phyloP scores from a whole-genome alignment of 805 yeast genomes.

The Saturnispora ahearnii region DNA sequence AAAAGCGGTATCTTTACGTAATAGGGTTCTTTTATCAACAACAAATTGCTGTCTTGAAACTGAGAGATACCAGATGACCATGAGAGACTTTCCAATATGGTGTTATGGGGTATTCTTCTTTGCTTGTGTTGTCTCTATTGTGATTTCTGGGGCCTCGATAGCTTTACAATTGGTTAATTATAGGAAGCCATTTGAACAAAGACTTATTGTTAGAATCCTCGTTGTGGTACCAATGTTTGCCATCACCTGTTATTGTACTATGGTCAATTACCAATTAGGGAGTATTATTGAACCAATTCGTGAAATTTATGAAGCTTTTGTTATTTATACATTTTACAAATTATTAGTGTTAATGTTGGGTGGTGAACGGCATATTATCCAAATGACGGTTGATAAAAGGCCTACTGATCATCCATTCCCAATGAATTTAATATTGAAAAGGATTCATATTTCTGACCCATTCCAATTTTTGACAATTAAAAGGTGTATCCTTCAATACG shows the following conservation, averaged over 20 bases:
- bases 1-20: background rate
- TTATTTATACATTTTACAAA: slow-evolving; percentile 85
- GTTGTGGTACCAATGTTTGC: slow-evolving; percentile 78
- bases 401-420: slow-evolving; percentile 63
- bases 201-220: slow-evolving; percentile 74
- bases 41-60: background rate
- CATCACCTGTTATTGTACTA: slow-evolving; percentile 52
- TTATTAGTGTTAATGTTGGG: slow-evolving; percentile 77
- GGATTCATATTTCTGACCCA: slow-evolving; percentile 82
- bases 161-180: slow-evolving; percentile 57
- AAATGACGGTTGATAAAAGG: slow-evolving; percentile 46
- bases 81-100: background rate
- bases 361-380: slow-evolving; percentile 82
- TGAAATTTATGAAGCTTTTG: slow-evolving; percentile 94
- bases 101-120: background rate
- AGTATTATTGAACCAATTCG: slow-evolving; percentile 60
- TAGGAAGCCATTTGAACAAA: slow-evolving; percentile 80
- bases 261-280: slow-evolving; percentile 37
- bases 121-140: slow-evolving; percentile 24
- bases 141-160: slow-evolving; percentile 39
- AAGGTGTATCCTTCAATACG: slow-evolving; percentile 84
- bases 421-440: slow-evolving; percentile 39
- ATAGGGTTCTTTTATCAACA: background rate
- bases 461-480: slow-evolving; percentile 65
- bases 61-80: background rate